Conservation (phyloP, 1,284 basidiomycete species). For the Leccinum griseonigrum region DNA sequence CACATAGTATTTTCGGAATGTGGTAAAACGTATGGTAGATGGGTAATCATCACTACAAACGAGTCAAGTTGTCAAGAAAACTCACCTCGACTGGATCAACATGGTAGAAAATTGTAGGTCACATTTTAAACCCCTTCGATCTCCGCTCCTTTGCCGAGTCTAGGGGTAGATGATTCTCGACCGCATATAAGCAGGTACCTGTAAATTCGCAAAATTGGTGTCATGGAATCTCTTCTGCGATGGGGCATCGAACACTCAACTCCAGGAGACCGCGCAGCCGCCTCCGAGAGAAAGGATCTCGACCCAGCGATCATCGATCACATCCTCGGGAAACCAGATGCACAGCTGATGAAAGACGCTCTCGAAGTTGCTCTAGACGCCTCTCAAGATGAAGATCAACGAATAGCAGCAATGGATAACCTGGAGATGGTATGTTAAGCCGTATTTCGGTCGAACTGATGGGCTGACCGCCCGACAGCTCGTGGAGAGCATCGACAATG, state of each 20-base stretch:
- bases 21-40: constrained; percentile 51
- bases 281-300: constrained; percentile 46
- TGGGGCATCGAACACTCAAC: constrained; percentile 73
- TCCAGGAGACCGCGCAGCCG: constrained; percentile 29
- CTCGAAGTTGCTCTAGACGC: constrained; percentile 72
- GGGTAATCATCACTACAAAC: constrained; percentile 42
- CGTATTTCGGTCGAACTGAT: not conserved
- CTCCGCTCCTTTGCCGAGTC: constrained; percentile 19
- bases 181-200: not conserved
- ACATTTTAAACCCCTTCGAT: constrained; percentile 2
- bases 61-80: constrained; percentile 3
- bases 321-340: constrained; percentile 86
- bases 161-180: constrained; percentile 15
- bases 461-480: constrained; percentile 48
- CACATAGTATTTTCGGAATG: constrained; percentile 48
- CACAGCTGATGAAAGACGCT: constrained; percentile 86
- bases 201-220: not conserved
- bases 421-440: constrained; percentile 80
- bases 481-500: constrained; percentile 94
- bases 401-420: constrained; percentile 85
- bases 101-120: no score
- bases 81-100: constrained; percentile 16
- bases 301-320: constrained; percentile 82
- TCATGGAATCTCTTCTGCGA: constrained; percentile 72
- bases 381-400: constrained; percentile 56